A percentile compares a stretch with the other conserved stretches of the same genome.
Evolutionary conservation across 352 stramenopile species (phyloP).

Genomic region (Pythium volutum): DNA sequence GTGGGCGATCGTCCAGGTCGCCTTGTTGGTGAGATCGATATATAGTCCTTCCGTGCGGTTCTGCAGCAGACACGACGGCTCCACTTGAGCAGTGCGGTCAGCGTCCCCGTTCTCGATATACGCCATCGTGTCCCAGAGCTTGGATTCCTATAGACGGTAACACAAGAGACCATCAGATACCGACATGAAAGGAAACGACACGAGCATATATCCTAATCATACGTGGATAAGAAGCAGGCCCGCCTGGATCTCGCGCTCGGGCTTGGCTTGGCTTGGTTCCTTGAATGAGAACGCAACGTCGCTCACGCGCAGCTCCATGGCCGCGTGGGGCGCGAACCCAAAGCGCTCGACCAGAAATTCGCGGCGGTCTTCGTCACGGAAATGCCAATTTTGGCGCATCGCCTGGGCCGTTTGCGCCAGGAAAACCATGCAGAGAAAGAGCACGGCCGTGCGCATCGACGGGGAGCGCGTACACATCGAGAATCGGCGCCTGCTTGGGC

Average conservation of each 20-base stretch:
- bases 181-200: no score
- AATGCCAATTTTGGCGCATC: constrained; percentile 81
- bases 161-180: neutral
- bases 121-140: constrained; percentile 55
- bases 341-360: constrained; percentile 91
- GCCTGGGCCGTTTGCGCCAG: constrained; percentile 14
- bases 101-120: constrained; percentile 36
- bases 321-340: constrained; percentile 64
- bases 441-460: constrained; percentile 6
- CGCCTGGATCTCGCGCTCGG: constrained; percentile 26
- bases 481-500: neutral
- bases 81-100: constrained; percentile 18
- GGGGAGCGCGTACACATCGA: neutral
- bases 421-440: constrained; percentile 11
- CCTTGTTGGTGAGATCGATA: constrained; percentile 57
- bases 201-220: constrained; percentile 13
- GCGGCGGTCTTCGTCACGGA: constrained; percentile 59
- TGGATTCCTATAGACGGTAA: constrained; percentile 34
- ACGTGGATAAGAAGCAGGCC: constrained; percentile 71
- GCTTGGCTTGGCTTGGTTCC: neutral
- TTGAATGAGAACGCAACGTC: constrained; percentile 38
- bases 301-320: constrained; percentile 69
- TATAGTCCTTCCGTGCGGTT: constrained; percentile 46
- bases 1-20: constrained; percentile 52
- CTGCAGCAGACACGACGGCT: constrained; percentile 43